Evolutionary conservation across 1,139 yeast genomes (phyloP).

Genomic region (Yamadazyma pseudoaaseri): DNA sequence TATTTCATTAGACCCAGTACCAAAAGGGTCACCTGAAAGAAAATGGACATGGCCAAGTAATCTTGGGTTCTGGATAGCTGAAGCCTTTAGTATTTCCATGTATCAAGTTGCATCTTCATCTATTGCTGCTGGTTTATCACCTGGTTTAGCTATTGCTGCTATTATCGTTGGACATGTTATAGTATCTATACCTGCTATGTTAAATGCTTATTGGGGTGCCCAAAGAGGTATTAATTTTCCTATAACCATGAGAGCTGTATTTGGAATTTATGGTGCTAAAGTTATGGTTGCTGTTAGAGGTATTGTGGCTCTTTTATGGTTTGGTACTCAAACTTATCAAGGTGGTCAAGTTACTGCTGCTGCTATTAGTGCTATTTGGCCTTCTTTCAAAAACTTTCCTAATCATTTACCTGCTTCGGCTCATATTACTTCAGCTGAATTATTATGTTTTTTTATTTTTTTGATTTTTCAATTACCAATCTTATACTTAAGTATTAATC

Average conservation of each 20-base stretch:
- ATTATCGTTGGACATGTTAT: slow-evolving; percentile 18
- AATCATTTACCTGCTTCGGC: slow-evolving; percentile 26
- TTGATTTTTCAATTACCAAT: slow-evolving; percentile 18
- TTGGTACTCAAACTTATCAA: slow-evolving; percentile 22
- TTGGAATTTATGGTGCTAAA: slow-evolving; percentile 16
- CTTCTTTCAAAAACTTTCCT: slow-evolving; percentile 17
- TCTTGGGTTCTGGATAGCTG: slow-evolving; percentile 14
- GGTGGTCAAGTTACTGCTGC: slow-evolving; percentile 20
- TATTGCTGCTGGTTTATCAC: slow-evolving; percentile 14
- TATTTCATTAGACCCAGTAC: slow-evolving; percentile 11
- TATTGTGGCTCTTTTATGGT: slow-evolving; percentile 22
- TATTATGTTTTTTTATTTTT: slow-evolving; percentile 24
- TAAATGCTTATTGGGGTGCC: slow-evolving; percentile 19
- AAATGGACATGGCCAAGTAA: slow-evolving; percentile 13
- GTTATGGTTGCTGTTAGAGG: slow-evolving; percentile 21
- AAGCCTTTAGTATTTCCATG: slow-evolving; percentile 14
- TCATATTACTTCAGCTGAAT: slow-evolving; percentile 21
- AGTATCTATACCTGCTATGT: slow-evolving; percentile 23
- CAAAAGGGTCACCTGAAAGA: slow-evolving; percentile 8
- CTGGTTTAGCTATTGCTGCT: slow-evolving; percentile 18
- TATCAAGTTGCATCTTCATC: slow-evolving; percentile 14
- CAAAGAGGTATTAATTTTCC: slow-evolving; percentile 20
- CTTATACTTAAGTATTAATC: slow-evolving; percentile 19
- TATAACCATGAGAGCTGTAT: slow-evolving; percentile 15
- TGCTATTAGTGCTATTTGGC: slow-evolving; percentile 14